A percentile compares a stretch with the other conserved stretches of the same genome.
These are phyloP conservation scores for Penicillium sp. DNA, from an alignment of 2,329 filamentous ascomycete species.

Conservation along the genomic window DNA sequence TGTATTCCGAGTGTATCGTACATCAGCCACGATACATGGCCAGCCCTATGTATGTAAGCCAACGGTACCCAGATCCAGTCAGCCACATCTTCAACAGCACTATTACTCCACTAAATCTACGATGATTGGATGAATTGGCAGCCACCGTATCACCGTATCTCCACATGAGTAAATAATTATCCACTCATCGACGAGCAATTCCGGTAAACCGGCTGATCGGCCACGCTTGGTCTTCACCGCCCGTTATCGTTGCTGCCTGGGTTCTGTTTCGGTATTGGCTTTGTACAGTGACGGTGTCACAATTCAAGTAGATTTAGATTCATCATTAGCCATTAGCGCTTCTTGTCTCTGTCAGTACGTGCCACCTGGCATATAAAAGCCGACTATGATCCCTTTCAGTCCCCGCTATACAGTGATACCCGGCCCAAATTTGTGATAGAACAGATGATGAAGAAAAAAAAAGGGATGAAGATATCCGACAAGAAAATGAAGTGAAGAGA, in stretches of 20 bases:
- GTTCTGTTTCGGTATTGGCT: constrained; percentile 1
- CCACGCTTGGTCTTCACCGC: constrained; percentile 13
- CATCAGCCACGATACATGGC: constrained; percentile 10
- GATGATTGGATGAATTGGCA: constrained; percentile 9
- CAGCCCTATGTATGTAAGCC: constrained; percentile 15
- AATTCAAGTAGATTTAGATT: background rate
- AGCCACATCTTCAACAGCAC: constrained; percentile 15
- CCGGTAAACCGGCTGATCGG: constrained; percentile 8
- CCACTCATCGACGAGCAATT: constrained; percentile 6
- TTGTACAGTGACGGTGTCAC: background rate
- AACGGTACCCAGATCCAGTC: constrained; percentile 3
- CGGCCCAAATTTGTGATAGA: background rate
- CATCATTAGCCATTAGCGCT: background rate
- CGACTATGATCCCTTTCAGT: background rate
- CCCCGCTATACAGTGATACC: background rate
- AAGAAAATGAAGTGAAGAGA: constrained; percentile 2
- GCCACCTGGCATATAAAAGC: background rate
- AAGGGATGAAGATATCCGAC: background rate
- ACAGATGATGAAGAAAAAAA: background rate
- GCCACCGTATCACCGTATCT: constrained; percentile 7
- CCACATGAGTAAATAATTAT: background rate
- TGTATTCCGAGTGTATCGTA: background rate
- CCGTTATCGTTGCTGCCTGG: constrained; percentile 22
- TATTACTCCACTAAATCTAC: background rate
- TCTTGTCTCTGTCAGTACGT: background rate